Evolutionary conservation across 345 rosid genomes (phyloP).

Genomic region (Boechera retrofracta): DNA sequence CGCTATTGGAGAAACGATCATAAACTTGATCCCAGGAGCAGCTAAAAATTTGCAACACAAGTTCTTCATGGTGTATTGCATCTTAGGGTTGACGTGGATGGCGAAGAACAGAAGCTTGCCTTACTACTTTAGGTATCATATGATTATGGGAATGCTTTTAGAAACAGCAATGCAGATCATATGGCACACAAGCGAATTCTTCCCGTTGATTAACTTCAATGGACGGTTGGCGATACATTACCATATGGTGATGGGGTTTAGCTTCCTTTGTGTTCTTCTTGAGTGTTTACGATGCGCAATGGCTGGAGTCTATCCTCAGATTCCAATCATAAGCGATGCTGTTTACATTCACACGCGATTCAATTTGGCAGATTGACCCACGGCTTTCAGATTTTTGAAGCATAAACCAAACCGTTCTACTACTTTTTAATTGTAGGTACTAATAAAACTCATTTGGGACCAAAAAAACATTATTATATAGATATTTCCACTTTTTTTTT

Average conservation of each 20-base stretch:
- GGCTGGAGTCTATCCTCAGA: constrained; percentile 33
- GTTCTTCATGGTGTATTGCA: background rate
- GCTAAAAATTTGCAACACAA: background rate
- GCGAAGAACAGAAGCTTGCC: constrained; percentile 65
- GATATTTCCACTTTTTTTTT: too few species aligned
- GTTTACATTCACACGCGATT: constrained; percentile 32
- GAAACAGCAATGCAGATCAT: background rate
- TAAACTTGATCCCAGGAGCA: background rate
- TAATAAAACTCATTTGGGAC: too few species aligned
- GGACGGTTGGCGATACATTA: constrained; percentile 59
- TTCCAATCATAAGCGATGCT: constrained; percentile 62
- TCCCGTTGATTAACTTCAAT: constrained; percentile 27
- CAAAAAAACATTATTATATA: too few species aligned
- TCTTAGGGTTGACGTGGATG: constrained; percentile 17
- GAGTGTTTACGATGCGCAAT: background rate
- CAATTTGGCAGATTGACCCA: background rate
- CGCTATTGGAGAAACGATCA: background rate
- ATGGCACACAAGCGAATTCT: constrained; percentile 42
- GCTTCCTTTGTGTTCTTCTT: background rate
- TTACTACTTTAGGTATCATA: constrained; percentile 66
- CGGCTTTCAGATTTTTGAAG: background rate
- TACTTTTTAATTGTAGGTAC: too few species aligned
- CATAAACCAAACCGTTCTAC: background rate
- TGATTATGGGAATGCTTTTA: constrained; percentile 73
- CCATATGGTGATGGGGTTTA: constrained; percentile 18